Percentiles rank a stretch among this genome's conserved stretches.
Conservation (phyloP, 495 filamentous ascomycete species). For the Trichoderma asperelloides region DNA sequence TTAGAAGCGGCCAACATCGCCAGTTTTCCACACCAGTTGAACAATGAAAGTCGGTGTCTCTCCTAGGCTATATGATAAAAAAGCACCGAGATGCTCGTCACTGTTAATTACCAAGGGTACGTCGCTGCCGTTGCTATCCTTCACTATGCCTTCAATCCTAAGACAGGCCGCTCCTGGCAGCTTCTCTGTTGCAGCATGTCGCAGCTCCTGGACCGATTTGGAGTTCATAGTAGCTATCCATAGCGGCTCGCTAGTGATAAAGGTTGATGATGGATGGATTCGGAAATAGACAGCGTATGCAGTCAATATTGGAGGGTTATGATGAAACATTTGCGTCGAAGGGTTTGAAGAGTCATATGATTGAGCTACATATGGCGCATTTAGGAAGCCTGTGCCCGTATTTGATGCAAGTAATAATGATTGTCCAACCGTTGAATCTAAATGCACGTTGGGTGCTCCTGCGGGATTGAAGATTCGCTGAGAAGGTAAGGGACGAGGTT, state of each 20-base stretch:
- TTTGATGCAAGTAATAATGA: not conserved
- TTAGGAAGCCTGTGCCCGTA: not conserved
- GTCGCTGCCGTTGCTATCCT: slow-evolving; percentile 48
- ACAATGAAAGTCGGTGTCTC: slow-evolving; percentile 62
- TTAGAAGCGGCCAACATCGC: too few species aligned
- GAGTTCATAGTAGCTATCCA: slow-evolving; percentile 55
- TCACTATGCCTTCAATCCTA: slow-evolving; percentile 57
- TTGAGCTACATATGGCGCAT: not conserved
- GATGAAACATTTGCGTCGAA: not conserved
- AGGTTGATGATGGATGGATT: slow-evolving; percentile 44
- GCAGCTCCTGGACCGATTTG: slow-evolving; percentile 48
- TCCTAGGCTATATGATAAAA: slow-evolving; percentile 52
- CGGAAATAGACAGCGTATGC: slow-evolving; percentile 53
- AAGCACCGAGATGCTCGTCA: slow-evolving; percentile 62
- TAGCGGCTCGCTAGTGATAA: slow-evolving; percentile 36
- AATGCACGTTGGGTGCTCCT: not conserved
- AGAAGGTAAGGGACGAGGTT: not conserved
- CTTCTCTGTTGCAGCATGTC: slow-evolving; percentile 43
- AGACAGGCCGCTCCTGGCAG: slow-evolving; percentile 46
- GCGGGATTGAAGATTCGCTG: not conserved
- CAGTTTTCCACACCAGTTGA: slow-evolving; percentile 21
- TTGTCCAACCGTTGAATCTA: not conserved
- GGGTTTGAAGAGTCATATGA: not conserved
- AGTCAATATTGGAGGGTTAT: not conserved
- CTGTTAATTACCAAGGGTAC: slow-evolving; percentile 51